phyloP scores from a whole-genome alignment of 139 green algal genomes.

The Chlamydomonas sp. region DNA sequence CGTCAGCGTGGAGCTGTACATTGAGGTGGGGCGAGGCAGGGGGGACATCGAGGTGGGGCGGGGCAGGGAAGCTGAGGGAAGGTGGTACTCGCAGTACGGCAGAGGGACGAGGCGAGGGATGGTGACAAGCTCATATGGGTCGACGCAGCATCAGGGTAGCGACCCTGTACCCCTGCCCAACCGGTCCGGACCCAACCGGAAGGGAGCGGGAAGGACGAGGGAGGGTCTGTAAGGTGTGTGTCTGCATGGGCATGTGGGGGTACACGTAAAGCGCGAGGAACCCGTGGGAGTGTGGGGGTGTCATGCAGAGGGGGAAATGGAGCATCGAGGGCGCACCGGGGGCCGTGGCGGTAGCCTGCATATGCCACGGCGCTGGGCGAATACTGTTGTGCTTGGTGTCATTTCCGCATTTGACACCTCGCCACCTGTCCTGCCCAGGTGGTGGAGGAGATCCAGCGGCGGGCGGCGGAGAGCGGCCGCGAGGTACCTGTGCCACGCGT shows the following conservation, averaged over 20 bases:
- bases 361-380: background rate
- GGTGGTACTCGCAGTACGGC: background rate
- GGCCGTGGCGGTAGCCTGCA: background rate
- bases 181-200: no score
- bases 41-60: no score
- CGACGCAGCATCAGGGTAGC: background rate
- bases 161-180: no score
- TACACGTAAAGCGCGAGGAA: background rate
- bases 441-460: slow-evolving; percentile 57
- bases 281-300: background rate
- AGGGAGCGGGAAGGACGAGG: no score
- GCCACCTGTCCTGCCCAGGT: slow-evolving; percentile 20
- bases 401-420: background rate
- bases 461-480: slow-evolving; percentile 62
- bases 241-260: no score
- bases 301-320: background rate
- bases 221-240: no score
- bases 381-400: slow-evolving; percentile 16
- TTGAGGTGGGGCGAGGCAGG: background rate
- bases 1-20: slow-evolving; percentile 12
- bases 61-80: background rate
- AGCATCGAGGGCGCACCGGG: background rate
- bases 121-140: background rate
- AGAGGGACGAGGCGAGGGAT: slow-evolving; percentile 51
- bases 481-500: slow-evolving; percentile 63